Percentiles rank a stretch among this genome's conserved stretches.
phyloP scores from a whole-genome alignment of 139 green algal species.

The Coccomyxa sp. region DNA sequence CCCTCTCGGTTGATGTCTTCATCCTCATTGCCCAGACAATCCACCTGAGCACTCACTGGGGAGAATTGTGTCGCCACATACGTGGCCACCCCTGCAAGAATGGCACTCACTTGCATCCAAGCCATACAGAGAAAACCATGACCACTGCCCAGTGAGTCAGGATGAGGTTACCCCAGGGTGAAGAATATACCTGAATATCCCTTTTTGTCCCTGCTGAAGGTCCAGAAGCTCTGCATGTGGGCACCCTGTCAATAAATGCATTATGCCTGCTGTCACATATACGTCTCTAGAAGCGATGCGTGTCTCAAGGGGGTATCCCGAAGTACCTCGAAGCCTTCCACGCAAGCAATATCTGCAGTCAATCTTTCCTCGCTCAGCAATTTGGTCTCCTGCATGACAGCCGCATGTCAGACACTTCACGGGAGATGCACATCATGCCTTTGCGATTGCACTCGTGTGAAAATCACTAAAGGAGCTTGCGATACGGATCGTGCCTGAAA shows the following conservation, averaged over 20 bases:
- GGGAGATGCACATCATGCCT: background rate
- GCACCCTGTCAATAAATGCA: background rate
- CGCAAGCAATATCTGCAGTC: conserved; percentile 54
- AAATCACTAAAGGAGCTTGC: background rate
- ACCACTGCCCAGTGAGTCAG: no score
- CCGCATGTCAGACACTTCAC: background rate
- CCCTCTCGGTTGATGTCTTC: conserved; percentile 47
- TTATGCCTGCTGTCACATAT: background rate
- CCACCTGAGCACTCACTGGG: conserved; percentile 15
- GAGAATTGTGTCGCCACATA: conserved; percentile 19
- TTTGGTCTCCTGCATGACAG: conserved; percentile 59
- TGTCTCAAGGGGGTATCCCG: background rate
- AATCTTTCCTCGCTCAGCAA: conserved; percentile 45
- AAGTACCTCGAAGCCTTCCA: conserved; percentile 56
- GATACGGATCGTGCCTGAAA: conserved; percentile 37
- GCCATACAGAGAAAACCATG: no score
- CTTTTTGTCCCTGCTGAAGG: conserved; percentile 42
- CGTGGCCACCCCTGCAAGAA: conserved; percentile 29
- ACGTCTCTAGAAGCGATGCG: background rate
- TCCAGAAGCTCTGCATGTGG: conserved; percentile 52
- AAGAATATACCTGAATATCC: conserved; percentile 55
- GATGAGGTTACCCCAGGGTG: background rate
- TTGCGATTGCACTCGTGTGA: no score
- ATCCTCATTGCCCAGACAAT: conserved; percentile 34
- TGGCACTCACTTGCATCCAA: no score